phyloP scores from a whole-genome alignment of 495 filamentous ascomycete species.

The Darksidea phi region DNA sequence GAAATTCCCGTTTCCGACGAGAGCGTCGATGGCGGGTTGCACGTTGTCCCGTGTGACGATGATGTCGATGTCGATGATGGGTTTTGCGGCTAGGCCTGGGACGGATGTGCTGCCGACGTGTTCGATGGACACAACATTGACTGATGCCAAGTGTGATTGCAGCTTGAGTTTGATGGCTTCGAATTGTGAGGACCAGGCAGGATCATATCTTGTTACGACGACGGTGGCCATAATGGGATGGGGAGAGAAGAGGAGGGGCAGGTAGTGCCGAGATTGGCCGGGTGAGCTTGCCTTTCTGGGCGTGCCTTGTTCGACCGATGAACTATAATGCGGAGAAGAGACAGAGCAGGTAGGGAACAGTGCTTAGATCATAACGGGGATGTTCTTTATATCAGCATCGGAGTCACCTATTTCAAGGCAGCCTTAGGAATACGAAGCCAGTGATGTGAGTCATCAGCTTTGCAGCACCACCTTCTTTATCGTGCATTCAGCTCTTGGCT shows the following conservation, averaged over 20 bases:
- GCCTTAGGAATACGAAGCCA: no score
- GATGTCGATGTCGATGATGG: constrained; percentile 42
- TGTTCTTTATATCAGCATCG: no score
- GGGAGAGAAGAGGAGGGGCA: background rate
- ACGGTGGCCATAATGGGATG: constrained; percentile 31
- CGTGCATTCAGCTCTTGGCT: no score
- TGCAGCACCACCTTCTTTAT: no score
- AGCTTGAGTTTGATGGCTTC: constrained; percentile 21
- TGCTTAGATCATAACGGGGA: no score
- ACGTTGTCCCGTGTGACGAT: constrained; percentile 23
- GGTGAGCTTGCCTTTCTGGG: background rate
- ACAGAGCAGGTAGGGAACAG: no score
- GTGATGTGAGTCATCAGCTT: no score
- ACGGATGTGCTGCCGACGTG: constrained; percentile 42
- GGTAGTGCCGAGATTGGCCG: background rate
- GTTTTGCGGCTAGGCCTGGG: constrained; percentile 37
- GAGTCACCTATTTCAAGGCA: no score
- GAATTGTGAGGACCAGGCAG: constrained; percentile 36
- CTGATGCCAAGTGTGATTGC: constrained; percentile 7
- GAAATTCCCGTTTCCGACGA: constrained; percentile 18
- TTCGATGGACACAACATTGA: constrained; percentile 30
- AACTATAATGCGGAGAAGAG: no score
- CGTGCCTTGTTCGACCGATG: no score
- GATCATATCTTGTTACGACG: constrained; percentile 33
- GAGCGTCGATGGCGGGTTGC: constrained; percentile 12